These are phyloP conservation scores for Tuber borchii DNA, from an alignment of 495 filamentous ascomycete species.

Conservation along the genomic window DNA sequence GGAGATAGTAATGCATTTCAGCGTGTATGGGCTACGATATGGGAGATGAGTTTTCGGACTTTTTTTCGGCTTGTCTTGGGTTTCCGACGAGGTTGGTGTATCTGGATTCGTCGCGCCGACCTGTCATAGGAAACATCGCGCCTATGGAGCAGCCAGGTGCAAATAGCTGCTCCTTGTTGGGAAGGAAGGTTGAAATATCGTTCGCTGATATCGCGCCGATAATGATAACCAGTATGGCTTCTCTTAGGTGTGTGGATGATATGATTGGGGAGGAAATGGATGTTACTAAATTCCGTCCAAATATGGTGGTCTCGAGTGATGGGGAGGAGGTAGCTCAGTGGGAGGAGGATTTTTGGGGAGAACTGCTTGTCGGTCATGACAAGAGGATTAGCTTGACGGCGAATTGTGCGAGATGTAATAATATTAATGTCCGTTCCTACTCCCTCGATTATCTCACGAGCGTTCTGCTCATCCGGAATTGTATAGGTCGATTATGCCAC, in stretches of 20 bases:
- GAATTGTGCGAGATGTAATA: slow-evolving; percentile 70
- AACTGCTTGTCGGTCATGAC: slow-evolving; percentile 48
- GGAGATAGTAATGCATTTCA: slow-evolving; percentile 24
- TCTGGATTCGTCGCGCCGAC: slow-evolving; percentile 17
- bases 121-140: slow-evolving; percentile 25
- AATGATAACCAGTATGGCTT: slow-evolving; percentile 64
- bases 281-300: slow-evolving; percentile 76
- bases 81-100: slow-evolving; percentile 25
- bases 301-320: slow-evolving; percentile 59
- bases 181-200: slow-evolving; percentile 48
- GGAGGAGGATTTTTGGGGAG: slow-evolving; percentile 85
- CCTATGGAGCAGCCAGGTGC: background rate
- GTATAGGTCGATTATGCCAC: slow-evolving; percentile 26
- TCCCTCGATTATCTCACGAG: background rate
- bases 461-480: background rate
- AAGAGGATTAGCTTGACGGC: slow-evolving; percentile 56
- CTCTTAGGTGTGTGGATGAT: slow-evolving; percentile 57
- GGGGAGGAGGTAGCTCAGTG: slow-evolving; percentile 49
- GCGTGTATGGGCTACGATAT: slow-evolving; percentile 23
- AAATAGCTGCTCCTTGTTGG: background rate
- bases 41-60: slow-evolving; percentile 13
- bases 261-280: slow-evolving; percentile 53
- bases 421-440: slow-evolving; percentile 19
- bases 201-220: slow-evolving; percentile 79
- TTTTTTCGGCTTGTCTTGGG: slow-evolving; percentile 30